phyloP scores from a whole-genome alignment of 1,284 basidiomycete species.

The Wolfiporia cocos region DNA sequence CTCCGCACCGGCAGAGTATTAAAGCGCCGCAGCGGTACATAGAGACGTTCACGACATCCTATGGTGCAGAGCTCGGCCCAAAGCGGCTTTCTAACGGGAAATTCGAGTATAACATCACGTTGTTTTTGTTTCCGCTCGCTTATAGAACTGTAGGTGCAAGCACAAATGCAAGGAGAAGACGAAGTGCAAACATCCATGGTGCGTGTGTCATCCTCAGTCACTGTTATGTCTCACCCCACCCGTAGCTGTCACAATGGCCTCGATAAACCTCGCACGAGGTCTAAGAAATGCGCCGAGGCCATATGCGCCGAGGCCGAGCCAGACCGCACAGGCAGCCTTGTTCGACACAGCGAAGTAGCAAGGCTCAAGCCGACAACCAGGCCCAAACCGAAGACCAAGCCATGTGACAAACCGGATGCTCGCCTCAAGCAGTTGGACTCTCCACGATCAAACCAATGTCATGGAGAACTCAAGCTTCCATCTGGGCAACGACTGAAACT shows the following conservation, averaged over 20 bases:
- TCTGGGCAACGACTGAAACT: constrained; percentile 43
- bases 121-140: too few species aligned
- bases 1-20: too few species aligned
- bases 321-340: background rate
- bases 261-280: constrained; percentile 39
- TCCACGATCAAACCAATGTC: constrained; percentile 40
- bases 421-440: constrained; percentile 37
- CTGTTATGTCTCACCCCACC: background rate
- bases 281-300: constrained; percentile 25
- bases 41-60: too few species aligned
- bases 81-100: too few species aligned
- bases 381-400: constrained; percentile 12
- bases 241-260: constrained; percentile 68
- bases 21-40: too few species aligned
- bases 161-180: constrained; percentile 76
- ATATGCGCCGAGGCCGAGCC: constrained; percentile 10
- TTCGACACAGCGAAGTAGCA: background rate
- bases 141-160: constrained; percentile 69
- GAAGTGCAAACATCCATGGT: constrained; percentile 73
- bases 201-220: too few species aligned
- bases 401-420: constrained; percentile 20
- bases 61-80: too few species aligned
- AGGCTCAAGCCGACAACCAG: constrained; percentile 16
- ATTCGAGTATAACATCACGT: too few species aligned
- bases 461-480: constrained; percentile 33